Percentiles rank a stretch among this genome's conserved stretches.
phyloP scores from a whole-genome alignment of 768 basidiomycete species.

The Tylopilus cervinicoccineus region DNA sequence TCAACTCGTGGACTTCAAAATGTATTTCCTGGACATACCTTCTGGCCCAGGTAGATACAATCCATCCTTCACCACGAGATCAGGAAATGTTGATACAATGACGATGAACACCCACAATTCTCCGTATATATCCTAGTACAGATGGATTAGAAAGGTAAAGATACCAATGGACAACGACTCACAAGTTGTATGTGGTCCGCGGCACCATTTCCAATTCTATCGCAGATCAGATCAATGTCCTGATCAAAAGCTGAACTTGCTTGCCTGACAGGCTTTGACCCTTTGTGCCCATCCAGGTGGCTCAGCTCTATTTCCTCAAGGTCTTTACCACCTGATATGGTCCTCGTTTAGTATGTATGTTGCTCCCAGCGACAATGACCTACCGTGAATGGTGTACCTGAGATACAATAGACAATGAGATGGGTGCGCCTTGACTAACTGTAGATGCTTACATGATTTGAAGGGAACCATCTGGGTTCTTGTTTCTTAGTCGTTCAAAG shows the following conservation, averaged over 20 bases:
- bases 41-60: conserved; percentile 94
- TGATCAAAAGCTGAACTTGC: not conserved
- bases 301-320: conserved; percentile 78
- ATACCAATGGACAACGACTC: conserved; percentile 12
- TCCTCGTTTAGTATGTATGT: not conserved
- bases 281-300: conserved; percentile 88
- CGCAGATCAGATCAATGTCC: conserved; percentile 1
- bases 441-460: conserved; percentile 77
- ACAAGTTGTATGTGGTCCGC: conserved; percentile 91
- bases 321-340: conserved; percentile 58
- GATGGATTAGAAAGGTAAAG: not conserved
- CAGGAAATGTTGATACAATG: not conserved
- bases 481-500: conserved; percentile 72
- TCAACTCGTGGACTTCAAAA: conserved; percentile 4
- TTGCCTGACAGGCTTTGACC: conserved; percentile 73
- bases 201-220: conserved; percentile 90
- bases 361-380: not conserved
- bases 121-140: conserved; percentile 86
- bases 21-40: conserved; percentile 43
- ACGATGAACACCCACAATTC: conserved; percentile 54
- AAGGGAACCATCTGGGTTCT: conserved; percentile 86
- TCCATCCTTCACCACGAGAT: conserved; percentile 60
- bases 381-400: conserved; percentile 87
- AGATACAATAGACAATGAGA: not conserved
- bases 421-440: not conserved